phyloP scores from a whole-genome alignment of 1,139 yeast genomes.

The Blastobotrys persicus region DNA sequence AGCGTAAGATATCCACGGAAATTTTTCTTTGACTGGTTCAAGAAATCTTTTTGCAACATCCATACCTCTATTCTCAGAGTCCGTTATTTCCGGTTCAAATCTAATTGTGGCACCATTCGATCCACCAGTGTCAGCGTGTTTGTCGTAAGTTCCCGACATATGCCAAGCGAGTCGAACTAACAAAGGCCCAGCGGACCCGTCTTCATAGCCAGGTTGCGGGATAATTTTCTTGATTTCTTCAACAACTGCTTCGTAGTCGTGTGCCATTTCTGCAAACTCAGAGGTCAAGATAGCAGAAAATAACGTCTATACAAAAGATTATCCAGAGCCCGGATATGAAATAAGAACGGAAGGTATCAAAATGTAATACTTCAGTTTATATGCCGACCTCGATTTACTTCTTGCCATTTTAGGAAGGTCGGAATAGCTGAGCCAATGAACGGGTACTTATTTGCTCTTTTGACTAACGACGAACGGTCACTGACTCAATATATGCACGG shows the following conservation, averaged over 20 bases:
- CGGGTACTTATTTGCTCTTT: background rate
- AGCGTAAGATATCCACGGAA: slow-evolving; percentile 59
- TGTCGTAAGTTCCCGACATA: slow-evolving; percentile 64
- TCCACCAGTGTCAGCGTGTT: slow-evolving; percentile 56
- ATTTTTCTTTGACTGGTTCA: slow-evolving; percentile 55
- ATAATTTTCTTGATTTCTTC: slow-evolving; percentile 75
- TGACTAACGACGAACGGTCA: no score
- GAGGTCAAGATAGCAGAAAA: no score
- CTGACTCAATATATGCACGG: no score
- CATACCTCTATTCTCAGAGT: slow-evolving; percentile 62
- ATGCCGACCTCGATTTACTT: no score
- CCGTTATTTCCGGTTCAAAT: slow-evolving; percentile 41
- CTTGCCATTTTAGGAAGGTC: background rate
- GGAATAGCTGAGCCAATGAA: background rate
- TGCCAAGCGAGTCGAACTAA: slow-evolving; percentile 70
- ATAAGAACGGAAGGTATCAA: no score
- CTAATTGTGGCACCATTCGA: slow-evolving; percentile 73
- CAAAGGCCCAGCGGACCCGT: slow-evolving; percentile 65
- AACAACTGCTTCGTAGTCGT: slow-evolving; percentile 68
- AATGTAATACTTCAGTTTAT: no score
- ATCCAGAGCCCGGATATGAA: no score
- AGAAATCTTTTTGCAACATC: slow-evolving; percentile 54
- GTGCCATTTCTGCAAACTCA: slow-evolving; percentile 13
- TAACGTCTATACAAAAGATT: no score
- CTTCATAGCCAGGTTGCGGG: slow-evolving; percentile 68